Evolutionary conservation across 2,329 filamentous ascomycete genomes (phyloP), one percentile per base, ranked within the genome.

Genomic region (Pseudofabraea citricarpa): DNA sequence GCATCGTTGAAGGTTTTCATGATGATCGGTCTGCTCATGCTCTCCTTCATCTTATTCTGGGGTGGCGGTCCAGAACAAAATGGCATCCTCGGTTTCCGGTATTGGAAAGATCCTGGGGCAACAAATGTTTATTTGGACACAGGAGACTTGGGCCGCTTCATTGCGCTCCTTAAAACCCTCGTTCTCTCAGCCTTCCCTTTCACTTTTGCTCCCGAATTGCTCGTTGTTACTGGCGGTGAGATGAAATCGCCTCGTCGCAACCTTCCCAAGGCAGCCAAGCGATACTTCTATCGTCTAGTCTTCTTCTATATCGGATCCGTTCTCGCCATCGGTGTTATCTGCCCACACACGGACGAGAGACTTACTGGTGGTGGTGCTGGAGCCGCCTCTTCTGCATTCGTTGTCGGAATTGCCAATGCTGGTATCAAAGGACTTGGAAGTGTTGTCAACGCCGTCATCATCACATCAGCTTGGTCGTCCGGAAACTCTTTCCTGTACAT

Each of bases 271-370:
- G 79, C 79, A 2, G 75, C 74, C 0, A 69, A 73, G n/a, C 69
- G 74, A 7, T 80, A 76, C 58, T 78, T 82, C 60, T 80, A 73
- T 57, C 78, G 79, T 10, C 66, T 83, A n/a, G 63, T 81, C 12
- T 68, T 81, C 59, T 81, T 83, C 66, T 82, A 81, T 56, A 66
- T 82, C 41, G 61, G 74, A 5, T 70, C 68, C 3, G 72, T 78
- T 10, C 35, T 83, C 2, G 73, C 75, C n/a, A 81, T 83, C 40
- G 74, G 77, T 26, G 71, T 83, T 23, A 79, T 79, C 42, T 75
- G 74, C 49, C 75, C 75, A 0, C 78, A 70, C 22, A 64, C 78
- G 47, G 71, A 77, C 44, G 47, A 60, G 1, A 64, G 64, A 2
- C 66, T 83, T 26, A 75, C 73, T 12, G 63, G 65, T 13, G 77